Evolutionary conservation across 768 basidiomycete species (phyloP).

Genomic region (Pulveroboletus sp.): DNA sequence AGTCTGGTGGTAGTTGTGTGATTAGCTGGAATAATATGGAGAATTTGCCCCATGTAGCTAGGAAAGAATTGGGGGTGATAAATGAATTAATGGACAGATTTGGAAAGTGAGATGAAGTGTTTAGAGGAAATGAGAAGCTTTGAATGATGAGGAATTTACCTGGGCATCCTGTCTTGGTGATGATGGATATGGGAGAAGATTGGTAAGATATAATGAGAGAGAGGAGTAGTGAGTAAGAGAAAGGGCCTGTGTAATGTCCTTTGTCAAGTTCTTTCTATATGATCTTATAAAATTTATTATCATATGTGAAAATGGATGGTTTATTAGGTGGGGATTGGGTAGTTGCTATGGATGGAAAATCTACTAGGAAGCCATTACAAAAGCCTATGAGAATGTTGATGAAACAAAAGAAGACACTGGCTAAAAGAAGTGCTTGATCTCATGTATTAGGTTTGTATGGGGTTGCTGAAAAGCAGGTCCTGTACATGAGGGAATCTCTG

Average conservation of each 20-base stretch:
- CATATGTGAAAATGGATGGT: too few relatives aligned
- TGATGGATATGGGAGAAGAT: too few relatives aligned
- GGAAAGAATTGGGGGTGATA: conserved; percentile 39
- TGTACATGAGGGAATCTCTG: conserved; percentile 5
- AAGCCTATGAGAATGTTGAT: not conserved
- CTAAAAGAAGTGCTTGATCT: not conserved
- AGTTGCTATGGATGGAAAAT: conserved; percentile 1
- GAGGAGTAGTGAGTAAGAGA: too few relatives aligned
- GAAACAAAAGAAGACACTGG: not conserved
- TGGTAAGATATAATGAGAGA: too few relatives aligned
- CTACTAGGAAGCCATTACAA: not conserved
- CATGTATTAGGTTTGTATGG: conserved; percentile 5
- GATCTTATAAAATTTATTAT: too few relatives aligned
- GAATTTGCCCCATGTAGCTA: conserved; percentile 46
- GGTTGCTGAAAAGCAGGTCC: not conserved
- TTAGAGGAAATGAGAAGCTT: conserved; percentile 32
- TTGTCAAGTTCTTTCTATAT: too few relatives aligned
- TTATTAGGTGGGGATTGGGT: conserved; percentile 8
- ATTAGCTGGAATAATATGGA: conserved; percentile 14
- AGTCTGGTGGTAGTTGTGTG: too few relatives aligned
- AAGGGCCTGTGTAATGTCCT: too few relatives aligned
- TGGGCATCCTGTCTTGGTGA: conserved; percentile 34
- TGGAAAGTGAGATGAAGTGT: not conserved
- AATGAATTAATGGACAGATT: conserved; percentile 30
- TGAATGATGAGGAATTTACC: conserved; percentile 15